A percentile compares a stretch with the other conserved stretches of the same genome.
Conservation (phyloP, 768 basidiomycete species). For the Gymnopilus dilepis region DNA sequence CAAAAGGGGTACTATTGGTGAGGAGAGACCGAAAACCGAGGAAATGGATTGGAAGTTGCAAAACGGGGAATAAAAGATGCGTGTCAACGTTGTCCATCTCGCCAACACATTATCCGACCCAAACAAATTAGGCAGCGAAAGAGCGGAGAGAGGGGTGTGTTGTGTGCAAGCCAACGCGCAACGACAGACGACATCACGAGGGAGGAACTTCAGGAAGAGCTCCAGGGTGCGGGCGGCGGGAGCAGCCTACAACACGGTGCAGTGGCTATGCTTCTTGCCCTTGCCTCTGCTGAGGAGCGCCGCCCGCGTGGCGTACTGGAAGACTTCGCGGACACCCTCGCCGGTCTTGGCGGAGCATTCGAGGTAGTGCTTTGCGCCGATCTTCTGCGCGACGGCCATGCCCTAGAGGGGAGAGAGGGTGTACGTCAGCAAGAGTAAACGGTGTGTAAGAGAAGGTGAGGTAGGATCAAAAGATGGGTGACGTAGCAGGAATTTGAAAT, state of each 20-base stretch:
- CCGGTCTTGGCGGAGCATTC: slow-evolving; percentile 88
- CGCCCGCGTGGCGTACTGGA: slow-evolving; percentile 92
- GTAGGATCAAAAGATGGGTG: neutral
- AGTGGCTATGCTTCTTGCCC: slow-evolving; percentile 43
- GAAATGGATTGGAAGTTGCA: neutral
- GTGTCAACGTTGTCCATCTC: slow-evolving; percentile 2
- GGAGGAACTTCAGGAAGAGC: too few species aligned
- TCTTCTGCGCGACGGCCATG: slow-evolving; percentile 94
- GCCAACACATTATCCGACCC: neutral
- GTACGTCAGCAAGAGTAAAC: slow-evolving; percentile 6
- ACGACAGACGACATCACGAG: neutral
- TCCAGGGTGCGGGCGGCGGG: too few species aligned
- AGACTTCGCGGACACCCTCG: slow-evolving; percentile 4
- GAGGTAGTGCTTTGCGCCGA: slow-evolving; percentile 94
- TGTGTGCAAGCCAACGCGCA: neutral
- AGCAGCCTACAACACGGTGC: slow-evolving; percentile 24
- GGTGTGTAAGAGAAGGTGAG: neutral
- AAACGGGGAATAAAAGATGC: neutral
- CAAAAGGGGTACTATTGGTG: neutral
- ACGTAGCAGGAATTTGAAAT: neutral
- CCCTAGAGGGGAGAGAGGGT: slow-evolving; percentile 55
- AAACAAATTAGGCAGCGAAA: neutral
- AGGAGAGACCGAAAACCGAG: neutral
- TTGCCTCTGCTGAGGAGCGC: slow-evolving; percentile 73
- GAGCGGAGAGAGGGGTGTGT: neutral